Percentiles rank a stretch among this genome's conserved stretches.
Conservation (phyloP, 768 basidiomycete species). For the Rhizopogon rudus region DNA sequence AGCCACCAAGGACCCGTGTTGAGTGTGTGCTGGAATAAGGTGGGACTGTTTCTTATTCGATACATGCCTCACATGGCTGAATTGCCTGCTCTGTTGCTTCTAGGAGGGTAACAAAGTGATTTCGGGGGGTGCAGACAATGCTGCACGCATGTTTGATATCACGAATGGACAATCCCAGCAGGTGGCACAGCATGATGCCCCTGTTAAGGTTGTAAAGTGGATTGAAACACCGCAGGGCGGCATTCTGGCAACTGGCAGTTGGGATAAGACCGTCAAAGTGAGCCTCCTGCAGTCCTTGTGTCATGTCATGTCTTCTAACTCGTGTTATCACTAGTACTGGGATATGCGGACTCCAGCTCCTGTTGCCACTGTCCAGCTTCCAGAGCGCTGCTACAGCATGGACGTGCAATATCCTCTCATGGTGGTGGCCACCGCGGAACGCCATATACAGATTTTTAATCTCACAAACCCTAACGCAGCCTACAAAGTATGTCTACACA, state of each 20-base stretch:
- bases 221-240: slow-evolving; percentile 70
- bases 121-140: slow-evolving; percentile 93
- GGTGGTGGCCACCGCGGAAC: slow-evolving; percentile 91
- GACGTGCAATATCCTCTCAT: slow-evolving; percentile 78
- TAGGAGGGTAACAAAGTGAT: slow-evolving; percentile 90
- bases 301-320: background rate
- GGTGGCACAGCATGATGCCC: slow-evolving; percentile 88
- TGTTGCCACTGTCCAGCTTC: slow-evolving; percentile 74
- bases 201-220: slow-evolving; percentile 79
- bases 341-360: slow-evolving; percentile 76
- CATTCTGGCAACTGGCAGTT: slow-evolving; percentile 88
- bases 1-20: slow-evolving; percentile 87
- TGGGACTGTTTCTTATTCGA: slow-evolving; percentile 27
- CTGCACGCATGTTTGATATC: slow-evolving; percentile 90
- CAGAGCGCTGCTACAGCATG: slow-evolving; percentile 87
- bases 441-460: slow-evolving; percentile 88
- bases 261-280: slow-evolving; percentile 98
- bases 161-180: slow-evolving; percentile 76
- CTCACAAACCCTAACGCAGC: slow-evolving; percentile 74
- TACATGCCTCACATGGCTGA: background rate
- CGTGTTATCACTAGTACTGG: slow-evolving; percentile 67
- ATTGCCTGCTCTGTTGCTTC: background rate
- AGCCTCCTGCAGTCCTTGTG: slow-evolving; percentile 1
- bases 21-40: slow-evolving; percentile 89
- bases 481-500: slow-evolving; percentile 55